Evolutionary conservation across 2,329 filamentous ascomycete species (phyloP), one percentile per base, ranked within the genome.

Genomic region (Xylariaceae sp.): DNA sequence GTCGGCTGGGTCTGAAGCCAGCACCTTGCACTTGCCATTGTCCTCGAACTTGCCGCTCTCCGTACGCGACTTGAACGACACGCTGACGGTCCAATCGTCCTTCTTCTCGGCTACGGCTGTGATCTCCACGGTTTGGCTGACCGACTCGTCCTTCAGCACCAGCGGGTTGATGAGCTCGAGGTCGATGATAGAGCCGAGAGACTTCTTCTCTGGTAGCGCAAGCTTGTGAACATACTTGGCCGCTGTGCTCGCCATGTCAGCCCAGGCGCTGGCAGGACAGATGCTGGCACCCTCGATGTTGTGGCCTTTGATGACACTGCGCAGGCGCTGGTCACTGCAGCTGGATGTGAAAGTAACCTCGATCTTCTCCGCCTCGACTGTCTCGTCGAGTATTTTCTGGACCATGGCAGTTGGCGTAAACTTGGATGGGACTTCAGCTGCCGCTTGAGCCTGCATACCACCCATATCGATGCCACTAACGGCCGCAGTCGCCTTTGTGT

Each of bases 221-320:
- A 30, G 39, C 33, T 11, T 15, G 11, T 38, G 44, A 19, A 46
- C 37, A 31, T 48, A 44, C 7, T 38, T 32, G 13, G 44, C 44
- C 7, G 44, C 44, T 9, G 47, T 48, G 13, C 36, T 31, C n/a
- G 49, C 49, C 47, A 52, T 48, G 18, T 52, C 49, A 17, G 43
- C 40, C 16, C 39, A 52, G 9, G 47, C 47, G 30, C 44, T 44
- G n/a, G 43, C 38, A 2, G 49, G 47, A 31, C 47, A 51, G 29
- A 51, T 32, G 11, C 24, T 17, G 13, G 39, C 22, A 13, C 42
- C 42, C 15, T 45, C 44, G 19, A 51, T 44, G 2, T 28, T 38
- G 34, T 51, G 47, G 8, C 41, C 41, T 26, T 36, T 33, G 34
- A 51, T 44, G 17, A 44, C 36, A 18, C 34, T 34, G 26, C 42